Conservation (phyloP, 805 yeast genomes). For the Saccharomyces kudriavzevii region DNA sequence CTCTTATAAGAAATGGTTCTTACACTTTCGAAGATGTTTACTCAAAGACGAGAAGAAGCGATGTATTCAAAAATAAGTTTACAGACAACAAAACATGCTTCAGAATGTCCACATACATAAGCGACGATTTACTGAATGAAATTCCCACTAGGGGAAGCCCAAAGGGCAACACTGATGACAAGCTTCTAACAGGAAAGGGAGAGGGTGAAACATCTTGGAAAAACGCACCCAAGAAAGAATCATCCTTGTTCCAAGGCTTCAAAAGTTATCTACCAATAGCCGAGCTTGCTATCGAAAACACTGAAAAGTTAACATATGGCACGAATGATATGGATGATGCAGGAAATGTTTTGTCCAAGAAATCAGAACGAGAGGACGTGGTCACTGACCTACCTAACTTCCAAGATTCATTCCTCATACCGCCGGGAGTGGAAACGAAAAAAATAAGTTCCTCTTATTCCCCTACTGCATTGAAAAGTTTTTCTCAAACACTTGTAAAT, state of each 20-base stretch:
- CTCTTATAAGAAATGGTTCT: constrained; percentile 2
- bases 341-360: not conserved
- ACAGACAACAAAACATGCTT: constrained; percentile 35
- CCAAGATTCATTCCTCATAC: constrained; percentile 25
- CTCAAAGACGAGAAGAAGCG: constrained; percentile 29
- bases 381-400: not conserved
- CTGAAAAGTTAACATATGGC: constrained; percentile 14
- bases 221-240: constrained; percentile 19
- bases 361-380: not conserved
- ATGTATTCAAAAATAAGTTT: constrained; percentile 33
- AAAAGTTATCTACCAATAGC: constrained; percentile 48
- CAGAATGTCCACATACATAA: constrained; percentile 44
- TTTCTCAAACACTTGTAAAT: constrained; percentile 35
- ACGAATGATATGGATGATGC: not conserved
- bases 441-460: constrained; percentile 38
- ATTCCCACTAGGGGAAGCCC: constrained; percentile 34
- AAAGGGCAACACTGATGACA: not conserved
- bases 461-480: constrained; percentile 31
- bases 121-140: constrained; percentile 52
- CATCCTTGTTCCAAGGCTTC: constrained; percentile 64
- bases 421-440: constrained; percentile 36
- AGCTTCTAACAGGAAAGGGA: constrained; percentile 3
- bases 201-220: constrained; percentile 8
- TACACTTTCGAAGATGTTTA: constrained; percentile 23
- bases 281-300: constrained; percentile 35